A percentile compares a stretch with the other conserved stretches of the same genome.
Evolutionary conservation across 441 rosid species (phyloP).

Genomic region (Flueggea neowawraea): DNA sequence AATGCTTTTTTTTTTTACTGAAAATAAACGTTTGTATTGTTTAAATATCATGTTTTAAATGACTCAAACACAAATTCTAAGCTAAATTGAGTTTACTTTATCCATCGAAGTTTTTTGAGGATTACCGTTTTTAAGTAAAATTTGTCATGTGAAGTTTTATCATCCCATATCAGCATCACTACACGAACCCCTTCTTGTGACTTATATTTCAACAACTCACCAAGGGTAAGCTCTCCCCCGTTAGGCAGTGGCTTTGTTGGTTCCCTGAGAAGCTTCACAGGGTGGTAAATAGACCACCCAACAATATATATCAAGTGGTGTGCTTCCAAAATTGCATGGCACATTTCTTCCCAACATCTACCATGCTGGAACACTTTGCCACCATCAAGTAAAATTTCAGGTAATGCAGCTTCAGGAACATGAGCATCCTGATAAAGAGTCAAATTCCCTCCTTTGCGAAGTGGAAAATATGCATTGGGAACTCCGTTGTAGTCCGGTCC

Average conservation of each 20-base stretch:
- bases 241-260: slow-evolving; percentile 47
- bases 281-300: slow-evolving; percentile 82
- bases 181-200: slow-evolving; percentile 89
- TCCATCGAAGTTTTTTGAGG: slow-evolving; percentile 4
- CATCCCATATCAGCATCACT: slow-evolving; percentile 71
- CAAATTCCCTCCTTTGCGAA: slow-evolving; percentile 53
- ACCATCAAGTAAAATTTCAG: slow-evolving; percentile 55
- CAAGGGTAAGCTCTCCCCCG: slow-evolving; percentile 60
- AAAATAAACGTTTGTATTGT: too few relatives aligned
- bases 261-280: slow-evolving; percentile 60
- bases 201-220: slow-evolving; percentile 70
- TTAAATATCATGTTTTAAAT: too few relatives aligned
- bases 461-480: slow-evolving; percentile 69
- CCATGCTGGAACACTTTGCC: slow-evolving; percentile 54
- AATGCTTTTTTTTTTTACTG: too few relatives aligned
- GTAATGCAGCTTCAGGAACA: slow-evolving; percentile 48
- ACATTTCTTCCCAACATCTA: slow-evolving; percentile 82
- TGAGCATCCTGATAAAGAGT: slow-evolving; percentile 90
- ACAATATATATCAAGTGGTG: slow-evolving; percentile 61
- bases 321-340: slow-evolving; percentile 75
- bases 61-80: too few relatives aligned
- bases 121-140: slow-evolving; percentile 62
- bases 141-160: slow-evolving; percentile 76
- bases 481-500: slow-evolving; percentile 69
- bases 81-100: neutral